Evolutionary conservation across 2,329 filamentous ascomycete genomes (phyloP), one percentile per base, ranked within the genome.

Genomic region (Colletotrichum sp.): DNA sequence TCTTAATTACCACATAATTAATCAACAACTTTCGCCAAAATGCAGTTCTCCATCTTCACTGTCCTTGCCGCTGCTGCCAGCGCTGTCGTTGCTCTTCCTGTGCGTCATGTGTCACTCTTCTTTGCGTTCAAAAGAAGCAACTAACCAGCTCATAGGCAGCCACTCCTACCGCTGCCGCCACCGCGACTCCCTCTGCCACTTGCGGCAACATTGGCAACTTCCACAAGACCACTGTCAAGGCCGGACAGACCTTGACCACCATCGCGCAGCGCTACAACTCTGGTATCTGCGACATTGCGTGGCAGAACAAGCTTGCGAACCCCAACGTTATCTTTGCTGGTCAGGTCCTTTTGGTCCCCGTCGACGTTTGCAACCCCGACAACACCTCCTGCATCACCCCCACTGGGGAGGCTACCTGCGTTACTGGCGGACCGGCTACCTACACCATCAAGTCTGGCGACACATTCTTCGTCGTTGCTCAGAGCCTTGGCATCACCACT

Each of bases 361-460:
- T 48, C 16, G 6, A 71, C 27, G 25, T 71, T 8, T 71, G 72
- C 72, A 44, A 71, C 2, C 67, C 67, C 5, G 72, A 74, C 60
- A 74, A 74, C 67, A 65, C 44, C 25, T 65, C 72, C 28, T 74
- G 72, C 67, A 8, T 48, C 6, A 59, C n/a, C 11, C 68, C 72
- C 19, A 0, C 4, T 8, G 72, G 67, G 15, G 5, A 19, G 19
- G 59, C 25, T 27, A 74, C 72, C 32, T 74, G 72, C 27, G 67
- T 74, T 34, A 72, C 71, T 8, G 34, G 44, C 22, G 59, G 60
- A 34, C 11, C 52, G 19, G 32, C 36, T 28, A 25, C 44, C 9
- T 65, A 93, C 83, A 93, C 90, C 81, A 94, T 97, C 82, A 94
- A 94, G 87, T 95, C 95, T 1, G 95, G 95, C 63, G 93, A 95